Percentiles rank a stretch among this genome's conserved stretches.
These are phyloP conservation scores for Yamadazyma akitaensis DNA, from an alignment of 805 yeast genomes.

Conservation along the genomic window DNA sequence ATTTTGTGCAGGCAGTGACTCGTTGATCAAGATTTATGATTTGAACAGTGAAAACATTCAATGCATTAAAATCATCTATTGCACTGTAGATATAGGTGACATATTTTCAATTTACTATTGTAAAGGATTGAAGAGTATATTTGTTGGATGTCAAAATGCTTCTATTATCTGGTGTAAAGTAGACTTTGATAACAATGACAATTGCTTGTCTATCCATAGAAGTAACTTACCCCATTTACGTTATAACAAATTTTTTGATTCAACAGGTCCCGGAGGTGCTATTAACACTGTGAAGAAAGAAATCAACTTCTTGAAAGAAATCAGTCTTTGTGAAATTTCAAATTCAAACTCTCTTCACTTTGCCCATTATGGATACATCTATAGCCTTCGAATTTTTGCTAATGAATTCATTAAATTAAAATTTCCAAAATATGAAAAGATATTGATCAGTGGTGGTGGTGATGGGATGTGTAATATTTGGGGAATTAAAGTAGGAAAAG, in stretches of 20 bases:
- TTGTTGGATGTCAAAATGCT: slow-evolving; percentile 92
- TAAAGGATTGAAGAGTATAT: slow-evolving; percentile 54
- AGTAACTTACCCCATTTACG: slow-evolving; percentile 51
- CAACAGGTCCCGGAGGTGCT: slow-evolving; percentile 77
- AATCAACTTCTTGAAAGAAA: slow-evolving; percentile 8
- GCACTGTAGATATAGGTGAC: slow-evolving; percentile 88
- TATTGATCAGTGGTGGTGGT: slow-evolving; percentile 67
- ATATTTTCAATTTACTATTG: slow-evolving; percentile 80
- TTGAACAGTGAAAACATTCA: slow-evolving; percentile 32
- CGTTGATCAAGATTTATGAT: slow-evolving; percentile 84
- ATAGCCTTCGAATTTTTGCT: slow-evolving; percentile 50
- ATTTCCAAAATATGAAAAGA: slow-evolving; percentile 16
- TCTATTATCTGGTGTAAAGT: slow-evolving; percentile 68
- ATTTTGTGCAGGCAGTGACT: slow-evolving; percentile 88
- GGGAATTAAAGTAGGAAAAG: slow-evolving; percentile 39
- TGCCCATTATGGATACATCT: slow-evolving; percentile 91
- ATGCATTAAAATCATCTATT: slow-evolving; percentile 70
- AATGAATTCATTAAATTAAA: slow-evolving; percentile 19
- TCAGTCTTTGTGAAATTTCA: slow-evolving; percentile 60
- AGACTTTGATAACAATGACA: slow-evolving; percentile 6
- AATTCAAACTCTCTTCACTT: slow-evolving; percentile 60
- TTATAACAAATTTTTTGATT: slow-evolving; percentile 84
- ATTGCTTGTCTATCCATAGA: slow-evolving; percentile 5
- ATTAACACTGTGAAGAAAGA: slow-evolving; percentile 23
- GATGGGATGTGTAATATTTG: slow-evolving; percentile 86